A percentile compares a stretch with the other conserved stretches of the same genome.
Evolutionary conservation across 331 rosid species (phyloP).

Genomic region (Malus hybrid): DNA sequence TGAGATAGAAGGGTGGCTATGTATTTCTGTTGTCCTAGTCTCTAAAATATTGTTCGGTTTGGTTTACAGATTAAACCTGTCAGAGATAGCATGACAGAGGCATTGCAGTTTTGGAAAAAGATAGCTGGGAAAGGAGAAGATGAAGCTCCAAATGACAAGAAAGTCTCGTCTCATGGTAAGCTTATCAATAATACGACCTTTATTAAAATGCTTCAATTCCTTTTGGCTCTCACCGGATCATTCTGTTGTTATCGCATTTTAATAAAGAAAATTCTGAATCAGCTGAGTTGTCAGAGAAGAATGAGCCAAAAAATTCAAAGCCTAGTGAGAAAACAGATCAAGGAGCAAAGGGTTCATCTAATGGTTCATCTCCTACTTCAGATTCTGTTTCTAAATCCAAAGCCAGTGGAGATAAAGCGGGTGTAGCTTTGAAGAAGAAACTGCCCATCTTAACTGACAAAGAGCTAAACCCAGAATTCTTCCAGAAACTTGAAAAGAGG

Average conservation of each 20-base stretch:
- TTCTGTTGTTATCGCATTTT: conserved; percentile 11
- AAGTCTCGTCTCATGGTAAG: conserved; percentile 41
- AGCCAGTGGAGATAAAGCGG: conserved; percentile 67
- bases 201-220: not conserved
- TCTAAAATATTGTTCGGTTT: not conserved
- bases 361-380: conserved; percentile 40
- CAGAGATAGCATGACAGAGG: conserved; percentile 88
- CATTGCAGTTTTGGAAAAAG: conserved; percentile 83
- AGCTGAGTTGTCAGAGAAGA: conserved; percentile 36
- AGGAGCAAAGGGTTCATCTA: conserved; percentile 42
- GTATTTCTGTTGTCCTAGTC: not conserved
- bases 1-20: not conserved
- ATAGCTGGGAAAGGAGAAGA: conserved; percentile 63
- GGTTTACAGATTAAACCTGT: conserved; percentile 81
- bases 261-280: conserved; percentile 41
- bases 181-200: conserved; percentile 9
- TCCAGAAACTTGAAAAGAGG: conserved; percentile 82
- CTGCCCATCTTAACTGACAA: conserved; percentile 67
- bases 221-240: conserved; percentile 11
- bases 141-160: conserved; percentile 50
- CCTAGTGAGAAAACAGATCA: conserved; percentile 40
- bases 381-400: conserved; percentile 48
- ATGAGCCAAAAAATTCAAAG: conserved; percentile 32
- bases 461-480: conserved; percentile 87
- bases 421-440: conserved; percentile 86